phyloP scores from a whole-genome alignment of 257 asterid species.

The Solanum corneliomulleri region DNA sequence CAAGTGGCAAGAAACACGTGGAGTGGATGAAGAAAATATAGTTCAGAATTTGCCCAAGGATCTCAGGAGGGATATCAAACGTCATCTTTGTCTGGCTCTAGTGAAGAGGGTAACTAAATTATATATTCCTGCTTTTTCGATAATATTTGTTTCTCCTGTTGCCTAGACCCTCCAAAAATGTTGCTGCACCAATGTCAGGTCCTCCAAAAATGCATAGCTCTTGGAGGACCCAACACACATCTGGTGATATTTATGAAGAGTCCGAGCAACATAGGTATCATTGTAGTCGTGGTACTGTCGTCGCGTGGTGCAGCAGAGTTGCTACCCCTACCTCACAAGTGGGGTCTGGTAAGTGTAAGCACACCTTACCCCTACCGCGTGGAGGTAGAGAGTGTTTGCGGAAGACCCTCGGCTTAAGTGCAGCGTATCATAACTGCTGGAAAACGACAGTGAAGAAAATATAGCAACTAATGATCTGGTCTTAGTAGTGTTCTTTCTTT shows the following conservation, averaged over 20 bases:
- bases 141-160: not conserved
- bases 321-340: not conserved
- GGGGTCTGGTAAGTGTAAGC: not conserved
- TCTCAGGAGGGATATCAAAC: constrained; percentile 79
- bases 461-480: not conserved
- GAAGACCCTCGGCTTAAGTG: not conserved
- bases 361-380: not conserved
- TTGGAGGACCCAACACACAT: not conserved
- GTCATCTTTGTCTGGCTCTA: constrained; percentile 84
- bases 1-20: constrained; percentile 90
- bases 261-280: not conserved
- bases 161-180: not conserved
- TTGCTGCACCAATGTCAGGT: not conserved
- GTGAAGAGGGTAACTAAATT: constrained; percentile 57
- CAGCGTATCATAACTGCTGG: not conserved
- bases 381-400: not conserved
- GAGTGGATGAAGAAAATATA: constrained; percentile 84
- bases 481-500: not conserved
- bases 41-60: constrained; percentile 84
- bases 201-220: not conserved
- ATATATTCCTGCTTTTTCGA: not conserved
- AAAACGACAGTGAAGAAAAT: not conserved
- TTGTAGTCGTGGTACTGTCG: not conserved
- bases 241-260: not conserved
- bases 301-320: no score